Evolutionary conservation across 2,329 filamentous ascomycete genomes (phyloP).

Genomic region (Tothia fuscella): DNA sequence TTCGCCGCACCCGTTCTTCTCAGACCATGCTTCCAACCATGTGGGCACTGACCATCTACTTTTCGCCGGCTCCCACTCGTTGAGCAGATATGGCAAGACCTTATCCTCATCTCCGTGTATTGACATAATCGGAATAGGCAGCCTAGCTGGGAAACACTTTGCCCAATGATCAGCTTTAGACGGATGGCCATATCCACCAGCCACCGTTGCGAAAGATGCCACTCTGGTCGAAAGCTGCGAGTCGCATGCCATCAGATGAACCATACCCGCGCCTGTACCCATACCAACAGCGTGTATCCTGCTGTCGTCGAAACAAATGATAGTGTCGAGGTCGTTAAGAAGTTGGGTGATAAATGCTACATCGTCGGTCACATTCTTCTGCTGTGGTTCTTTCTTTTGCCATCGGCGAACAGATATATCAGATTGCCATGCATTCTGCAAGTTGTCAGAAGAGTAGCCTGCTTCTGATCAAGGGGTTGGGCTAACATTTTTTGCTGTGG

Average conservation of each 20-base stretch:
- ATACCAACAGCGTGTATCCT: slow-evolving; percentile 8
- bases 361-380: slow-evolving; percentile 3
- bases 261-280: slow-evolving; percentile 8
- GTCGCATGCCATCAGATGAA: slow-evolving; percentile 10
- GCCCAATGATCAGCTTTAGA: not conserved
- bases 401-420: slow-evolving; percentile 2
- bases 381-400: not conserved
- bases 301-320: slow-evolving; percentile 7
- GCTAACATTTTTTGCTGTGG: slow-evolving; percentile 1
- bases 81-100: slow-evolving; percentile 3
- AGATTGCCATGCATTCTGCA: slow-evolving; percentile 7
- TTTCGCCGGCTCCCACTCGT: slow-evolving; percentile 7
- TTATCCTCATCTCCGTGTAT: slow-evolving; percentile 10
- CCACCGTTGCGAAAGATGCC: slow-evolving; percentile 7
- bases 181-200: slow-evolving; percentile 1
- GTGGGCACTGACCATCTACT: slow-evolving; percentile 5
- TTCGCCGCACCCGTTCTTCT: slow-evolving; percentile 9
- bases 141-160: not conserved
- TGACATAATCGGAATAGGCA: slow-evolving; percentile 2
- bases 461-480: not conserved
- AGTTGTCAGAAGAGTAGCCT: not conserved
- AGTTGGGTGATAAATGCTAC: not conserved
- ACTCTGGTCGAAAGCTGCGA: not conserved
- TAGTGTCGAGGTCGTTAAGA: slow-evolving; percentile 7
- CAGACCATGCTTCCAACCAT: slow-evolving; percentile 9